Percentiles rank a stretch among this genome's conserved stretches.
These are phyloP conservation scores for Talaromyces sp. DNA, from an alignment of 2,329 filamentous ascomycete species.

Conservation along the genomic window DNA sequence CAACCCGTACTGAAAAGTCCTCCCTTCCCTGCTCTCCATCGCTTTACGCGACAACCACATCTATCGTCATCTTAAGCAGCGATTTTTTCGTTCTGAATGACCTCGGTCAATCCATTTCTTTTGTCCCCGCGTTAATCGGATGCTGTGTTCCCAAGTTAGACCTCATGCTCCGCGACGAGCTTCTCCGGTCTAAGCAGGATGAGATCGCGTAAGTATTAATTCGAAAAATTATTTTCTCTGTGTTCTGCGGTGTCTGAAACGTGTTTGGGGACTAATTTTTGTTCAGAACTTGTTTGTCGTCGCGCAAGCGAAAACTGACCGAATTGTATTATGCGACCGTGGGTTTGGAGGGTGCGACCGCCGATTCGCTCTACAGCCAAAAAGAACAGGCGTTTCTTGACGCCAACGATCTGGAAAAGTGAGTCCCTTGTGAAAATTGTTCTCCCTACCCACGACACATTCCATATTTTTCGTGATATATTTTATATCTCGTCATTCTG, in stretches of 20 bases:
- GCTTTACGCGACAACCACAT: slow-evolving; percentile 42
- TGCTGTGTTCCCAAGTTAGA: slow-evolving; percentile 51
- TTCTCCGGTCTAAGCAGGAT: slow-evolving; percentile 54
- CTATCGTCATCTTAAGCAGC: slow-evolving; percentile 48
- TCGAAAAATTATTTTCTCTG: slow-evolving; percentile 29
- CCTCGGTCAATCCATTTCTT: slow-evolving; percentile 39
- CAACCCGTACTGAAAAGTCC: slow-evolving; percentile 37
- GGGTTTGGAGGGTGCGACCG: slow-evolving; percentile 50
- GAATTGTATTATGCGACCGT: slow-evolving; percentile 84
- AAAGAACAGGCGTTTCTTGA: slow-evolving; percentile 59
- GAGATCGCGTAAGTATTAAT: slow-evolving; percentile 54
- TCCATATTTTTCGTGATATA: background rate
- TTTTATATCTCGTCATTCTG: background rate
- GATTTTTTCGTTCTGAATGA: slow-evolving; percentile 49
- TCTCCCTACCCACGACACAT: background rate
- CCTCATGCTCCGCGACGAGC: slow-evolving; percentile 55
- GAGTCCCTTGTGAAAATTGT: slow-evolving; percentile 36
- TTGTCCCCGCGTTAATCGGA: slow-evolving; percentile 54
- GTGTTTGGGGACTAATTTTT: slow-evolving; percentile 37
- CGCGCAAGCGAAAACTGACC: slow-evolving; percentile 87
- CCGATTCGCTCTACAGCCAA: slow-evolving; percentile 55
- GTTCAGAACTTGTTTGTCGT: slow-evolving; percentile 63
- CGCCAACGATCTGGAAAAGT: slow-evolving; percentile 61
- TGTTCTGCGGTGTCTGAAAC: slow-evolving; percentile 15
- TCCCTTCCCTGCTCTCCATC: slow-evolving; percentile 38